Base-by-base conservation (phyloP, 331 rosid species). In the Stylosanthes scabra region DNA sequence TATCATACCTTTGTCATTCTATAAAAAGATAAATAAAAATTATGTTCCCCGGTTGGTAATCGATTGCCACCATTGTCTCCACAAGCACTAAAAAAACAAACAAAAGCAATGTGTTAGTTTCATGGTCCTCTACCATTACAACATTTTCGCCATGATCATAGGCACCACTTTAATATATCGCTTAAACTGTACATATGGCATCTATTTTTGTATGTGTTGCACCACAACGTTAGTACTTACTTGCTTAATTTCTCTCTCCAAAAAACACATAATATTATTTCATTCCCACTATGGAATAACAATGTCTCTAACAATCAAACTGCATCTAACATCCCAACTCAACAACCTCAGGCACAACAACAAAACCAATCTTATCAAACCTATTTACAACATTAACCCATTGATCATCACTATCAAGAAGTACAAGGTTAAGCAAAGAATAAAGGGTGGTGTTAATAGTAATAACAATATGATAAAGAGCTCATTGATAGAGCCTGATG, bases 401-500 rank as follows among this genome's bases (percentile, higher is more conserved):
- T 41, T 90, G 2, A 12, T 72, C 59, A 34, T 72, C 59, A 34
- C 7, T 34, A 9, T 71, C 16, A 16, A 71, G 16, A 61, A 57
- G 39, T 42, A 28, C 37, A 78, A 13, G 14, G 50, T 44, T 11
- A 74, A 61, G 44, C 68, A 72, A 66, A 78, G 77, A 78, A 92
- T 91, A 96, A 91, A 2, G 11, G 55, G 11, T 64, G 4, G 39
- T 5, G 6, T 1, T 34, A 34, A 34, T 34, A 34, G 39, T 34
- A 34, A 34, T 34, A 34, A 34, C n/a, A 9, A 9, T 64, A 67
- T 56, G 40, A 76, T 87, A 47, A 91, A 71, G 81, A 88, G 99
- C 74, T 95, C 99, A 9, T 81, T 92, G 82, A 95, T 95, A 39
- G 99, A 92, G 2, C 96, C 97, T 6, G 99, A 95, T 71, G 99